Evolutionary conservation across 148 eudicot species (phyloP).

Genomic region (Tetragonia tetragonoides): DNA sequence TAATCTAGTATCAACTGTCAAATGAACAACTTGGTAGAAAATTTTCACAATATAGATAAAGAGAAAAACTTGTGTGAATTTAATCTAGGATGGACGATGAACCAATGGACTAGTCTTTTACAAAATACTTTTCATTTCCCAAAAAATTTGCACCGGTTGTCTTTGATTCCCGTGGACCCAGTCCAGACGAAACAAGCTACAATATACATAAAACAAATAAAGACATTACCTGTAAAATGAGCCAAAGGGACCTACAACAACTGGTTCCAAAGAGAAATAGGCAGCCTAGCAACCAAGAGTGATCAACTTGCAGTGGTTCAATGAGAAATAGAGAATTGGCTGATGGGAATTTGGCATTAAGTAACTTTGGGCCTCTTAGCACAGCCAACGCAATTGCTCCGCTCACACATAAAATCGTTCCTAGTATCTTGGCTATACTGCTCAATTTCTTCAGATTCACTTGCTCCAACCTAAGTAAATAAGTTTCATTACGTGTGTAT

Average conservation of each 20-base stretch:
- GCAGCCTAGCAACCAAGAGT: slow-evolving; percentile 69
- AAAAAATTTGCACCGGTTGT: too few species aligned
- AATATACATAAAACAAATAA: background rate
- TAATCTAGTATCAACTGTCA: too few species aligned
- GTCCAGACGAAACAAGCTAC: too few species aligned
- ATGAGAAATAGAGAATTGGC: slow-evolving; percentile 20
- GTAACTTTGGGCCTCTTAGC: slow-evolving; percentile 70
- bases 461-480: slow-evolving; percentile 57
- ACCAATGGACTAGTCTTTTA: too few species aligned
- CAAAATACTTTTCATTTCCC: too few species aligned
- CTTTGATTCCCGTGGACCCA: too few species aligned
- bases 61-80: too few species aligned
- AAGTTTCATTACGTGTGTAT: too few species aligned
- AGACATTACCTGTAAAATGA: slow-evolving; percentile 73
- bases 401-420: slow-evolving; percentile 60
- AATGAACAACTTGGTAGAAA: too few species aligned
- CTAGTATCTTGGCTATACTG: slow-evolving; percentile 60
- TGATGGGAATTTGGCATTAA: slow-evolving; percentile 39
- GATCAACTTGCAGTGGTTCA: slow-evolving; percentile 19
- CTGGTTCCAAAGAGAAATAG: slow-evolving; percentile 53
- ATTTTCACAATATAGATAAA: too few species aligned
- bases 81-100: too few species aligned
- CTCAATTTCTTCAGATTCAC: slow-evolving; percentile 43
- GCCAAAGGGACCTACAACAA: slow-evolving; percentile 75
- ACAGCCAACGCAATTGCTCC: slow-evolving; percentile 69